Conservation (phyloP, 306 rosid species). For the Alnus rubra region DNA sequence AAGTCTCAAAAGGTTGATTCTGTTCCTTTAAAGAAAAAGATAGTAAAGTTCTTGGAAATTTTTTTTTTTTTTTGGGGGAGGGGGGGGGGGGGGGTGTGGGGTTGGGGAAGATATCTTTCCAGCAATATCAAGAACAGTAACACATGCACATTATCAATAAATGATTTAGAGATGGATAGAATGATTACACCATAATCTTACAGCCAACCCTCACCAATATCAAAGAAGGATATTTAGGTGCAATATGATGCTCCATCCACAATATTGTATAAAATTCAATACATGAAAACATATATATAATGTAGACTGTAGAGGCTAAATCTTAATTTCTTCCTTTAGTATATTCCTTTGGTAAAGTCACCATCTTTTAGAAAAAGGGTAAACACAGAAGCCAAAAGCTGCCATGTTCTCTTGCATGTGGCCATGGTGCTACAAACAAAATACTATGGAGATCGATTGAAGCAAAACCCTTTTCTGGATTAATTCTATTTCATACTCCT, state of each 20-base stretch:
- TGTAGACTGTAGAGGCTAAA: too few relatives aligned
- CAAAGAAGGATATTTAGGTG: not conserved
- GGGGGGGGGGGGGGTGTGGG: too few relatives aligned
- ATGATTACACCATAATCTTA: not conserved
- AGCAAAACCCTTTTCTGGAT: conserved; percentile 10
- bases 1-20: too few relatives aligned
- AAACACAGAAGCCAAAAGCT: not conserved
- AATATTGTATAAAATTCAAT: not conserved
- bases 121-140: too few relatives aligned
- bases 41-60: too few relatives aligned
- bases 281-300: not conserved
- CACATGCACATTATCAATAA: too few relatives aligned
- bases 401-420: conserved; percentile 26
- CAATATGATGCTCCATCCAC: not conserved
- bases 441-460: not conserved
- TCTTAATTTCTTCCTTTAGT: not conserved
- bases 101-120: too few relatives aligned
- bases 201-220: not conserved
- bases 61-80: too few relatives aligned
- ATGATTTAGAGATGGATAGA: too few relatives aligned
- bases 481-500: not conserved
- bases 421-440: conserved; percentile 9
- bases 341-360: not conserved
- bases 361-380: not conserved
- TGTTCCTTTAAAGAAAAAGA: too few relatives aligned